Evolutionary conservation across 1,139 yeast genomes (phyloP), one percentile per base, ranked within the genome.

Genomic region (Suzukiozyma palmioleophila): DNA sequence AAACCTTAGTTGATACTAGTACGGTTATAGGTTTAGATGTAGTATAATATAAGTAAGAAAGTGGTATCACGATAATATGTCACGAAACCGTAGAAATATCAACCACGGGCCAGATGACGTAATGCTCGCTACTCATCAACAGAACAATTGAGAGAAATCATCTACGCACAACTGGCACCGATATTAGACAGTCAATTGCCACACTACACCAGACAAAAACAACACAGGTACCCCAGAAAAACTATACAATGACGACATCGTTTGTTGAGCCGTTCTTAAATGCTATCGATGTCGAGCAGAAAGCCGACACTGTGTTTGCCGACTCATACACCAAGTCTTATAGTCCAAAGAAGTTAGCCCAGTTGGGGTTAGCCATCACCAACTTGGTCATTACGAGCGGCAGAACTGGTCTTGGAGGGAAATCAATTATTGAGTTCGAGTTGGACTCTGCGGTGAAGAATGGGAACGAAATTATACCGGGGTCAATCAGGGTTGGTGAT

Each of bases 391-490:
- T 84, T 12, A 73, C 74, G 12, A 79, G 79, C 41, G 61, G 85
- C 3, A 67, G 84, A 39, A 84, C 92, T 0, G 96, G 96, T 0
- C 63, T 87, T 15, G 95, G 90, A 4, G 96, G 96, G 3, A 79
- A 85, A 52, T 68, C 80, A 11, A 62, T 86, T 32, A 52, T 87
- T 8, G 95, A 88, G 44, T 60, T 90, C 35, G 75, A 63, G 11
- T 66, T 77, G 5, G 95, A 87, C 53, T 62, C 79, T 2, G 82
- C 86, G 0, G 60, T 71, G 37, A 62, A 62, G 26, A 54, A 50
- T 2, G 62, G 53, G 3, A 65, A 64, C 8, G 52, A 47, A 12
- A 60, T 83, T 3, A 72, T 71, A 11, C 53, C 69, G 3, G 88
- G 88, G 0, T 77, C 78, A 26, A 69, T 89, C 27, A 73, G 81